phyloP scores from a whole-genome alignment of 2,329 filamentous ascomycete genomes.

The Nectriaceae sp. region DNA sequence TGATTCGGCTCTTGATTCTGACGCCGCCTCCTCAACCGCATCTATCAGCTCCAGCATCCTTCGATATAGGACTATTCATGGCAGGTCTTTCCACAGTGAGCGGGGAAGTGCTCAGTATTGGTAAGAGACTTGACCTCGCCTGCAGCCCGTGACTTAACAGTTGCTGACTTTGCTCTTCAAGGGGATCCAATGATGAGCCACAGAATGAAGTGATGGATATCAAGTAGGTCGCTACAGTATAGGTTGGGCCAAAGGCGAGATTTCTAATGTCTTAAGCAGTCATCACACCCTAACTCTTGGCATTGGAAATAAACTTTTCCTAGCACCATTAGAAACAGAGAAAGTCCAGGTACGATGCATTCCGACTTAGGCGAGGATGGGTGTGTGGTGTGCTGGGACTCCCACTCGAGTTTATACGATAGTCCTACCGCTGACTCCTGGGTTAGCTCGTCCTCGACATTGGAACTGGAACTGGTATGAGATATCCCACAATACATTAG shows the following conservation, averaged over 20 bases:
- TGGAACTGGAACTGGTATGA: slow-evolving; percentile 55
- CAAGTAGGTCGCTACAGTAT: slow-evolving; percentile 4
- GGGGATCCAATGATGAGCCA: slow-evolving; percentile 24
- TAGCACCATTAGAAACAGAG: slow-evolving; percentile 22
- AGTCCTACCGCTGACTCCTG: slow-evolving; percentile 14
- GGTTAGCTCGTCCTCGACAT: slow-evolving; percentile 43
- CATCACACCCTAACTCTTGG: slow-evolving; percentile 25
- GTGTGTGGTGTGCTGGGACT: too few species aligned
- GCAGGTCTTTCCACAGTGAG: slow-evolving; percentile 25
- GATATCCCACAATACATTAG: too few species aligned
- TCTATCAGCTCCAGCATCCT: slow-evolving; percentile 24
- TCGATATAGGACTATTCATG: slow-evolving; percentile 21
- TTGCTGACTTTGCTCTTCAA: slow-evolving; percentile 8
- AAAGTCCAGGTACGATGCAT: slow-evolving; percentile 19
- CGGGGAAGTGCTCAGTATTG: slow-evolving; percentile 28
- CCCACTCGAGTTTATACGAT: neutral
- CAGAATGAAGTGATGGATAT: slow-evolving; percentile 25
- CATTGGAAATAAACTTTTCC: slow-evolving; percentile 20
- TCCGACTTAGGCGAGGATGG: too few species aligned
- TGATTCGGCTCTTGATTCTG: slow-evolving; percentile 6
- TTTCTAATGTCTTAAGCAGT: slow-evolving; percentile 1
- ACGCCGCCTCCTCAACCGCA: slow-evolving; percentile 17
- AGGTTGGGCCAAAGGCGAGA: fast-evolving
- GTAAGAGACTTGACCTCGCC: neutral
- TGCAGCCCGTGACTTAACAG: neutral